Percentiles rank a stretch among this genome's conserved stretches.
These are phyloP conservation scores for Zasmidium angulare DNA, from an alignment of 2,329 filamentous ascomycete species.

Conservation along the genomic window DNA sequence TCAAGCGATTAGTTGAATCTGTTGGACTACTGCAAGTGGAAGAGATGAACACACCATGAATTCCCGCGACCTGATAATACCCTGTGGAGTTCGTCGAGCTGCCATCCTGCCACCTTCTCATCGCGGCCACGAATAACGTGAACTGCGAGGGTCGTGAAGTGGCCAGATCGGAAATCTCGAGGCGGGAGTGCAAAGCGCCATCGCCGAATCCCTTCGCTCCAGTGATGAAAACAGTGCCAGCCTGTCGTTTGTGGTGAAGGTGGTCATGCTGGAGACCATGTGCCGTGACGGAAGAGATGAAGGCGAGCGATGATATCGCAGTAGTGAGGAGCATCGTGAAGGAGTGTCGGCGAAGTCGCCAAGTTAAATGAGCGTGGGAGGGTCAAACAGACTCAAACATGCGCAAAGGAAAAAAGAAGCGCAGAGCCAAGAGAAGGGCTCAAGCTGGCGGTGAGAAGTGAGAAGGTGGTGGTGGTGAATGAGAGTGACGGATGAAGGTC, in stretches of 20 bases:
- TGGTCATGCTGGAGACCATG: slow-evolving; percentile 4
- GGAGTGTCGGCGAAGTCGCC: neutral
- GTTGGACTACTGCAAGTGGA: no score
- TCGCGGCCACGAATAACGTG: slow-evolving; percentile 22
- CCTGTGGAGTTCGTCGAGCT: slow-evolving; percentile 9
- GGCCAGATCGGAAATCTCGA: slow-evolving; percentile 22
- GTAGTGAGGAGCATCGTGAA: slow-evolving; percentile 5
- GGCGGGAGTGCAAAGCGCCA: slow-evolving; percentile 15
- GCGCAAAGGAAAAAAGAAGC: no score
- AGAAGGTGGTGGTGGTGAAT: no score
- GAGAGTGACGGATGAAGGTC: no score
- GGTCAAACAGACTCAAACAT: no score
- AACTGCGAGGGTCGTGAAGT: slow-evolving; percentile 17
- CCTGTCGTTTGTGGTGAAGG: slow-evolving; percentile 2
- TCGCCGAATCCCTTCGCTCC: slow-evolving; percentile 21
- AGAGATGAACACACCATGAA: slow-evolving; percentile 35
- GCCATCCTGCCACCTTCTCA: slow-evolving; percentile 16
- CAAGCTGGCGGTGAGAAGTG: no score
- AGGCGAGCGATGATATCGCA: slow-evolving; percentile 7
- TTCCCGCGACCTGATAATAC: slow-evolving; percentile 19
- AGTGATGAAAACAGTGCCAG: slow-evolving; percentile 14
- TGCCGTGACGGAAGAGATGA: slow-evolving; percentile 2
- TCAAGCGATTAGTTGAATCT: no score
- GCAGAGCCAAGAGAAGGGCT: no score
- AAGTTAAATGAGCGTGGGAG: neutral